phyloP scores from a whole-genome alignment of 208 protist species.

The Crithidia acanthocephali region DNA sequence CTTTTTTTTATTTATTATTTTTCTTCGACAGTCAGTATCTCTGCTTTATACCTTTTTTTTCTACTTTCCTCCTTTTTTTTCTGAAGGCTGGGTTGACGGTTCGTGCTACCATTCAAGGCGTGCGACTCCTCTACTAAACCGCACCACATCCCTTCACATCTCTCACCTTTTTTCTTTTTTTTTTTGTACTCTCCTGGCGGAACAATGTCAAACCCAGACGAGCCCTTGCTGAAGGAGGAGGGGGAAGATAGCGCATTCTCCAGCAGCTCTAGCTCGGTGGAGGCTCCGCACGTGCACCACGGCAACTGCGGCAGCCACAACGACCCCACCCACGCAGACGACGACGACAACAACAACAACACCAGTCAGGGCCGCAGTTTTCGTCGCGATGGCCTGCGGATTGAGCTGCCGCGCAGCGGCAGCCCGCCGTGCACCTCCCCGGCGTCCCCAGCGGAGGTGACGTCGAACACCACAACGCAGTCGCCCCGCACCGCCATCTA shows the following conservation, averaged over 20 bases:
- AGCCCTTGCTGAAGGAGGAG: neutral
- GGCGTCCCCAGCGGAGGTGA: conserved; percentile 17
- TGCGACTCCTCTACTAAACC: too few relatives aligned
- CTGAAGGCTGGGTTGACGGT: too few relatives aligned
- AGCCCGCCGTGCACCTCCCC: conserved; percentile 20
- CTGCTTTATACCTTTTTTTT: too few relatives aligned
- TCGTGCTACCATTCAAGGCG: too few relatives aligned
- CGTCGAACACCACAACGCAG: conserved; percentile 4
- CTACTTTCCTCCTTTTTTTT: conserved; percentile 10
- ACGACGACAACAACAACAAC: neutral
- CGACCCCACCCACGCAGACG: too few relatives aligned
- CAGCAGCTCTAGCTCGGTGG: neutral
- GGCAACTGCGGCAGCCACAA: too few relatives aligned
- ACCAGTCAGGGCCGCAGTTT: neutral
- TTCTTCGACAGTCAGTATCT: too few relatives aligned
- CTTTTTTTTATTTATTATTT: too few relatives aligned
- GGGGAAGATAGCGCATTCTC: neutral
- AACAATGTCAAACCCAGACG: neutral
- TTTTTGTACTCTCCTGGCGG: neutral
- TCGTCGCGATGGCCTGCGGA: conserved; percentile 24
- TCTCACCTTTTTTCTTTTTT: too few relatives aligned
- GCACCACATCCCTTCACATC: too few relatives aligned
- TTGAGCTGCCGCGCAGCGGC: conserved; percentile 23
- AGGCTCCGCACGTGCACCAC: neutral
- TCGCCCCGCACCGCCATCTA: conserved; percentile 23